phyloP scores from a whole-genome alignment of 2,329 filamentous ascomycete genomes.

The Trichoderma guizhouense region DNA sequence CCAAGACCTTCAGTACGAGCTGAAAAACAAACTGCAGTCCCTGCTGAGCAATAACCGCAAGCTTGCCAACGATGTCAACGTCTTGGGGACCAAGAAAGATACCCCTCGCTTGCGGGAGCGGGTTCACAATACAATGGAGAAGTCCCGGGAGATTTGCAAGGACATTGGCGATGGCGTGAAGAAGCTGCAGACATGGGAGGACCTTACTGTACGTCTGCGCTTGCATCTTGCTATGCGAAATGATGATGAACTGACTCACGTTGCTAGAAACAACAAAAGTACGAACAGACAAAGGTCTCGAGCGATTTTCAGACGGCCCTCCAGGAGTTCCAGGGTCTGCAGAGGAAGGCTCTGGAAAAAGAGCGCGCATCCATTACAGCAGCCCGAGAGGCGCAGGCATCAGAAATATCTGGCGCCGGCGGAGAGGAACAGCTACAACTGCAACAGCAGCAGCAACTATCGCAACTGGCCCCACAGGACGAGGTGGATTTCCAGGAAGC shows the following conservation, averaged over 20 bases:
- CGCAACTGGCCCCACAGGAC: slow-evolving; percentile 81
- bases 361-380: slow-evolving; percentile 82
- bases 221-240: neutral
- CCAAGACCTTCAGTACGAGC: slow-evolving; percentile 72
- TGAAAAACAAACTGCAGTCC: slow-evolving; percentile 85
- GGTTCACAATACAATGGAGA: slow-evolving; percentile 81
- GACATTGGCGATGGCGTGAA: slow-evolving; percentile 92
- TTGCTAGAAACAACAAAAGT: slow-evolving; percentile 83
- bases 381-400: slow-evolving; percentile 74
- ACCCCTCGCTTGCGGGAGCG: slow-evolving; percentile 87
- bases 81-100: slow-evolving; percentile 86
- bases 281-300: slow-evolving; percentile 91
- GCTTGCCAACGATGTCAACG: slow-evolving; percentile 76
- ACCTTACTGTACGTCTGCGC: slow-evolving; percentile 64
- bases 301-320: slow-evolving; percentile 88
- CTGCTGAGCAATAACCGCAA: slow-evolving; percentile 85
- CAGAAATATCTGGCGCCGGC: slow-evolving; percentile 41
- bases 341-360: slow-evolving; percentile 86
- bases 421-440: slow-evolving; percentile 47
- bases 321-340: slow-evolving; percentile 88
- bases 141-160: slow-evolving; percentile 82
- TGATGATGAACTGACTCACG: neutral
- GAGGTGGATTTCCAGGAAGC: slow-evolving; percentile 98
- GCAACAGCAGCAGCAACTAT: slow-evolving; percentile 66
- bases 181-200: slow-evolving; percentile 83